Percentiles rank a stretch among this genome's conserved stretches.
Conservation (phyloP, 768 basidiomycete species). For the Lenzites betulinus region DNA sequence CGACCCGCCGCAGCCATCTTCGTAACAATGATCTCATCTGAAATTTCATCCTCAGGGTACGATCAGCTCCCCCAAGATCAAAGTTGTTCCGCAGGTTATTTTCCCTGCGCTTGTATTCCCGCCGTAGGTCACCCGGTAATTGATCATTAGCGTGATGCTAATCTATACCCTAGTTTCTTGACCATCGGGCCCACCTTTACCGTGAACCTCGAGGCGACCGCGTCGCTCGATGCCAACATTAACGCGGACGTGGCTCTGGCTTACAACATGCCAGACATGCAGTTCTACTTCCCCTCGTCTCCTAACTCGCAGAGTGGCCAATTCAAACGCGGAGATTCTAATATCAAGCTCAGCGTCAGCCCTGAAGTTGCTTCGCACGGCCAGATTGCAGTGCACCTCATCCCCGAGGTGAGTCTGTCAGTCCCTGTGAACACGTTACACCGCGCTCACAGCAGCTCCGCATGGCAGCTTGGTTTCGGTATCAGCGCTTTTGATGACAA, state of each 20-base stretch:
- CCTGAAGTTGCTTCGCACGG: conserved; percentile 45
- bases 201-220: conserved; percentile 37
- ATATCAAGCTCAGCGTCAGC: conserved; percentile 43
- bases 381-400: conserved; percentile 48
- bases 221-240: conserved; percentile 38
- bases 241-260: conserved; percentile 45
- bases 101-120: too few species aligned
- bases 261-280: conserved; percentile 43
- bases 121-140: too few species aligned
- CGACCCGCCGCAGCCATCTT: neutral
- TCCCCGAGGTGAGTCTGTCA: too few species aligned
- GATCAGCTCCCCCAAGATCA: conserved; percentile 48
- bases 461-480: conserved; percentile 48
- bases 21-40: neutral
- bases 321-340: conserved; percentile 27
- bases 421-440: too few species aligned
- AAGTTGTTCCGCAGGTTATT: too few species aligned
- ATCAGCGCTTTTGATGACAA: conserved; percentile 41
- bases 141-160: too few species aligned
- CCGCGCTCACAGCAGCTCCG: too few species aligned
- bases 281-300: conserved; percentile 47
- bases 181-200: conserved; percentile 51
- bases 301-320: conserved; percentile 22
- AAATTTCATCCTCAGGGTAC: conserved; percentile 32
- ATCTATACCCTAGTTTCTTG: too few species aligned